phyloP scores from a whole-genome alignment of 306 rosid genomes.

The Malus orientalis region DNA sequence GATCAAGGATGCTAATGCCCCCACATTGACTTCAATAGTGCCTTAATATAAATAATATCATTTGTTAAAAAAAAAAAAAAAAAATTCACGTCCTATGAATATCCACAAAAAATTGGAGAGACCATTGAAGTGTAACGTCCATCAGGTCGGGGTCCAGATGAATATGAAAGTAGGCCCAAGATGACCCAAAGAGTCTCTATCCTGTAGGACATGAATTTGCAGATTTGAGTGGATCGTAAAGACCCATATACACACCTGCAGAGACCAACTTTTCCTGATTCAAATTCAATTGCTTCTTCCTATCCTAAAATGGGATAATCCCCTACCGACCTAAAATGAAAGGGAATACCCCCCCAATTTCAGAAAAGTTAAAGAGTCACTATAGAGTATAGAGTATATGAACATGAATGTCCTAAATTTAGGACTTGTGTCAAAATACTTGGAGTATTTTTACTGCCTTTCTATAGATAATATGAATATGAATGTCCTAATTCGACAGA shows the following conservation, averaged over 20 bases:
- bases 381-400: background rate
- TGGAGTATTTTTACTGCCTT: background rate
- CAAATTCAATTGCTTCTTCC: background rate
- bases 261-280: background rate
- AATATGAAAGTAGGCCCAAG: background rate
- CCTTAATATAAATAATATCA: too few relatives aligned
- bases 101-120: background rate
- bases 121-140: background rate
- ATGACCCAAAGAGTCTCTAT: background rate
- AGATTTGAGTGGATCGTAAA: background rate
- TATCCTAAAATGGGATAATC: too few relatives aligned
- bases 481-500: too few relatives aligned
- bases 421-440: background rate
- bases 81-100: too few relatives aligned
- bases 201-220: too few relatives aligned
- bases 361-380: background rate
- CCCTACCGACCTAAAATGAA: too few relatives aligned
- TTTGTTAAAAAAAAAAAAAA: too few relatives aligned
- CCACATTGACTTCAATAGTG: fast-evolving
- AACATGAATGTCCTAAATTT: background rate
- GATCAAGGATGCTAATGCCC: too few relatives aligned
- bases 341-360: background rate
- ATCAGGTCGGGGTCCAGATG: background rate
- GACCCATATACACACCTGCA: background rate
- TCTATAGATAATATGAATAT: background rate